Base-by-base conservation (phyloP, 495 filamentous ascomycete species). In the Trichocladium uniseriatum region DNA sequence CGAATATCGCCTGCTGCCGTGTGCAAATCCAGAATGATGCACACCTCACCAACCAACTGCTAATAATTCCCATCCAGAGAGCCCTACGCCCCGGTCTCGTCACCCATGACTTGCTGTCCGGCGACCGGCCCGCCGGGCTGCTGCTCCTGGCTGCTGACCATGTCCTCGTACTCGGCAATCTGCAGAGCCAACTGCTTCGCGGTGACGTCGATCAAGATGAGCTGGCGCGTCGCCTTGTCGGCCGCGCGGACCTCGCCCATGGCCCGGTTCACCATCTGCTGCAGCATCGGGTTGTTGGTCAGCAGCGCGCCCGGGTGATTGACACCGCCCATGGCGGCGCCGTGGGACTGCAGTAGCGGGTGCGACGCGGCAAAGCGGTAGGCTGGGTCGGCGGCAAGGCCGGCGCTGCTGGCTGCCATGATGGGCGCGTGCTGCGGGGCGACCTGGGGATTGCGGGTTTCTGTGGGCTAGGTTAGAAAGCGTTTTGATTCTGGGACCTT, bases 101-200 rank as follows among this genome's bases (percentile, higher is more conserved):
- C 61, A 16, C 59, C 59, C 59, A 64, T 59, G 4, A 44, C 53
- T 28, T 61, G 60, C 51, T 58, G 57, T 24, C 55, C 53, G 6
- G 34, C 29, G 24, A 24, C 54, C 16, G 45, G 47, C 24, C 51
- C 58, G 31, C 45, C 50, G 14, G 40, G 2, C 36, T 43, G 41
- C 14, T 43, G 41, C 14, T 43, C 53, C 38, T 55, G 60, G 27
- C n/a, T 31, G 41, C 28, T 39, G 8, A 43, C 51, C 45, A 55
- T 47, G 39, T 74, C 69, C 47, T 73, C 70, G 51, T 71, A 73
- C 50, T 65, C 56, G 16, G 53, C 56, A 6, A 73, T 64, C 38
- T 69, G 66, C 34, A 66, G 59, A 0, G 71, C 71, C n/a, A 74
- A 53, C 48, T 73, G 69, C 53, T 65, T 65, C 11, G 71, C 66